Evolutionary conservation across 2,329 filamentous ascomycete species (phyloP).

Genomic region (Penicillium sp.): DNA sequence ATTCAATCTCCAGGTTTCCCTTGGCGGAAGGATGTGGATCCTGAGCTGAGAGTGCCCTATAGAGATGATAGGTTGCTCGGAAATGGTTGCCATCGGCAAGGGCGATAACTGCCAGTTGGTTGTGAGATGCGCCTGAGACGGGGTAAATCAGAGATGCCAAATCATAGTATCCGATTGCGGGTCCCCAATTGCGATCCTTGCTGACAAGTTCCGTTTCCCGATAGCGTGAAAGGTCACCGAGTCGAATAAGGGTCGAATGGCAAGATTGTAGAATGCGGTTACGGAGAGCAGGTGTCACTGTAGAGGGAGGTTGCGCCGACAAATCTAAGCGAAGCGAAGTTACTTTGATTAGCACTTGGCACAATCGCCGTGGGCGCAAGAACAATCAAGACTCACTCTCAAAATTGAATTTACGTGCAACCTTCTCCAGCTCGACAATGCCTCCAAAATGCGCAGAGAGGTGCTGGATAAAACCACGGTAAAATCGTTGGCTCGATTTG

Average conservation of each 20-base stretch:
- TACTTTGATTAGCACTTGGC: no score
- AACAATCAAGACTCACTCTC: constrained; percentile 36
- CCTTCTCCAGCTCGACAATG: constrained; percentile 53
- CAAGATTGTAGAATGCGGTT: constrained; percentile 65
- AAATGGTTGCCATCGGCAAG: constrained; percentile 71
- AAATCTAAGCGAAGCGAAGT: constrained; percentile 31
- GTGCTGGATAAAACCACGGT: constrained; percentile 75
- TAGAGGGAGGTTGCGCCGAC: constrained; percentile 42
- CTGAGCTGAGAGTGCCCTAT: constrained; percentile 69
- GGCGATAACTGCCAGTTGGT: constrained; percentile 84
- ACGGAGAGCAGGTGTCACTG: constrained; percentile 49
- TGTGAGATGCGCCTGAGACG: constrained; percentile 72
- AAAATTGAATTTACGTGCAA: constrained; percentile 49
- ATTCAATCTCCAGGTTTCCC: constrained; percentile 72
- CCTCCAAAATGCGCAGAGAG: constrained; percentile 57
- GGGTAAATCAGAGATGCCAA: constrained; percentile 75
- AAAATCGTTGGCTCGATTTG: constrained; percentile 81
- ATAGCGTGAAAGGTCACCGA: constrained; percentile 88
- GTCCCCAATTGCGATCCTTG: constrained; percentile 70
- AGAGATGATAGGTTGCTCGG: constrained; percentile 81
- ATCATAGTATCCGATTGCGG: constrained; percentile 75
- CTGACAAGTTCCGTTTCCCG: constrained; percentile 65
- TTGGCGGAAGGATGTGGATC: constrained; percentile 69
- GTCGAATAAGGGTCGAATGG: constrained; percentile 73
- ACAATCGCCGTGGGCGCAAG: not conserved